Percentiles rank a stretch among this genome's conserved stretches.
These are phyloP conservation scores for Fusarium nelsonii DNA, from an alignment of 2,329 filamentous ascomycete species.

Conservation along the genomic window DNA sequence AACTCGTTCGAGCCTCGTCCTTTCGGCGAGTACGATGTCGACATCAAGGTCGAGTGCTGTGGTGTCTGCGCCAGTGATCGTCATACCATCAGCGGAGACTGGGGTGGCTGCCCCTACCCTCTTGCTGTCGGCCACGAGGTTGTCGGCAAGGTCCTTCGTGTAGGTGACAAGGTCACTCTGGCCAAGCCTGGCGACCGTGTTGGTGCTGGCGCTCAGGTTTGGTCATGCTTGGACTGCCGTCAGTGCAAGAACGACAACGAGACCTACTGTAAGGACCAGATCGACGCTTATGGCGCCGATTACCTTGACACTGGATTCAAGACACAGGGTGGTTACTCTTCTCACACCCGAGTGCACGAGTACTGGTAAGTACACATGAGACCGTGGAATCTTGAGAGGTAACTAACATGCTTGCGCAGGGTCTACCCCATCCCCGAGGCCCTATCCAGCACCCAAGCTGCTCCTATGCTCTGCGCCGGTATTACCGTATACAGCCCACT, in stretches of 20 bases:
- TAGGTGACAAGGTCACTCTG: constrained; percentile 65
- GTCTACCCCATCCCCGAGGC: constrained; percentile 81
- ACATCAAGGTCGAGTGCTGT: constrained; percentile 87
- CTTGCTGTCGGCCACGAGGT: constrained; percentile 80
- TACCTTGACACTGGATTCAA: constrained; percentile 66
- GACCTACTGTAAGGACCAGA: constrained; percentile 56
- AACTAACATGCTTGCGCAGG: constrained; percentile 52
- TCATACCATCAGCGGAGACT: constrained; percentile 77
- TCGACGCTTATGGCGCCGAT: constrained; percentile 63
- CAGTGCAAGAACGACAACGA: constrained; percentile 57
- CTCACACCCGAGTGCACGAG: constrained; percentile 53
- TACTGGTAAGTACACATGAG: constrained; percentile 59
- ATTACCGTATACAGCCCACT: constrained; percentile 84
- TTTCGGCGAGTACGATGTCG: constrained; percentile 88
- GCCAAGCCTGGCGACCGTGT: constrained; percentile 70
- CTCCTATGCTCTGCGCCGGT: constrained; percentile 87
- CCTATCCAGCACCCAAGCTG: constrained; percentile 71
- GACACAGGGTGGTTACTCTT: constrained; percentile 69
- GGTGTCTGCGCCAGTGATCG: constrained; percentile 81
- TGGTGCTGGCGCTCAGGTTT: constrained; percentile 69
- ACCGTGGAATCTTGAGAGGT: not conserved
- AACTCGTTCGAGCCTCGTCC: constrained; percentile 85
- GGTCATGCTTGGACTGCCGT: constrained; percentile 62
- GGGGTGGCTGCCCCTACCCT: constrained; percentile 72
- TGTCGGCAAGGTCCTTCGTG: constrained; percentile 74